Evolutionary conservation across 179 eudicot genomes (phyloP), one percentile per base, ranked within the genome.

Genomic region (Silene noctiflora): DNA sequence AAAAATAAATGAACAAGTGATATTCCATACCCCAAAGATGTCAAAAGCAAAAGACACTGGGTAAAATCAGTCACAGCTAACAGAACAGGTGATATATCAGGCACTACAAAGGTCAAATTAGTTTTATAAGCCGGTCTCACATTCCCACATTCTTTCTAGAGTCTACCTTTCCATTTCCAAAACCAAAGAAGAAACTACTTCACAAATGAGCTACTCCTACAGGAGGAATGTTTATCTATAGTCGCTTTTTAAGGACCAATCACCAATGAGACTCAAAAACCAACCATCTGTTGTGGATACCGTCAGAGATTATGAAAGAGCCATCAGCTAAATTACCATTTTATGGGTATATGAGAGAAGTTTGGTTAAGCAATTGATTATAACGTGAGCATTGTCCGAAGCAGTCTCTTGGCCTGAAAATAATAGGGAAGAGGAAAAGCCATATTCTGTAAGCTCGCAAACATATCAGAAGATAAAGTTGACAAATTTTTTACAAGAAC

Each of bases 271-370:
- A 42, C 48, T 42, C 19, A 53, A 53, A 17, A 17, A 53, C 19
- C n/a, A 53, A 35, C 42, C 42, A 35, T 53, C 19, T 14, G 19
- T 5, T 53, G 59, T 53, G 19, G 59, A 53, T 17, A 3, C 6
- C 19, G 20, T 10, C 63, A 12, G 42, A 25, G 22, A 25, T 17
- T 8, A 5, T 13, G n/a, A 44, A 71, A 56, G 59, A 16, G 48
- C 31, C 66, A 42, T 72, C 42, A 73, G 71, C 42, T 12, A 16
- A 48, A 31, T 64, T 94, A 93, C 99, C 99, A 88, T 93, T 88
- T 86, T 88, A 77, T 95, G 92, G 46, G 90, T 86, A 83, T 93
- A 95, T 33, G 86, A 78, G 29, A 84, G 73, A 48, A 95, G 95
- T 76, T 79, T 84, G 79, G 85, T 80, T 80, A 95, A 88, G 55